These are phyloP conservation scores for Ehretia macrophylla DNA, from an alignment of 257 asterid species.

Conservation along the genomic window DNA sequence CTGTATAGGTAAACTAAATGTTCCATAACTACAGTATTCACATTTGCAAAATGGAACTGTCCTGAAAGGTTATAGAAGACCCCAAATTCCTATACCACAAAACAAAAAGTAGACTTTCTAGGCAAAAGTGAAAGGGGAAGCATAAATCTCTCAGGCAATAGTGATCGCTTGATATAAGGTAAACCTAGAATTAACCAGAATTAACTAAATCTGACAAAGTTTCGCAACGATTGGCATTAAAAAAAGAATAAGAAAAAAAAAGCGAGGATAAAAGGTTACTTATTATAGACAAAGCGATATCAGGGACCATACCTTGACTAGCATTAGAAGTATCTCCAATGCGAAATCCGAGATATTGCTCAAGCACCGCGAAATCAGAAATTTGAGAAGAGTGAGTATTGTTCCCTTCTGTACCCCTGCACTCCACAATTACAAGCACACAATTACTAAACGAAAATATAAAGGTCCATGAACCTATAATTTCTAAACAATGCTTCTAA, in stretches of 20 bases:
- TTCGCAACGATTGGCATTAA: no score
- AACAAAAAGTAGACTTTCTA: no score
- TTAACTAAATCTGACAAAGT: neutral
- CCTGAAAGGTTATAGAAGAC: no score
- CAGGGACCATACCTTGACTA: slow-evolving; percentile 39
- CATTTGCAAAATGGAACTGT: no score
- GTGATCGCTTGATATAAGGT: no score
- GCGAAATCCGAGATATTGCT: slow-evolving; percentile 84
- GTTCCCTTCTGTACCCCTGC: slow-evolving; percentile 79
- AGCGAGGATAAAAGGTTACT: neutral
- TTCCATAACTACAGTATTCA: no score
- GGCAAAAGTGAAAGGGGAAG: no score
- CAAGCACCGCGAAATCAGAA: slow-evolving; percentile 73
- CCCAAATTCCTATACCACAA: no score
- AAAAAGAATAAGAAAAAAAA: no score
- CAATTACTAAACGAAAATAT: slow-evolving; percentile 10
- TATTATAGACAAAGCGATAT: neutral
- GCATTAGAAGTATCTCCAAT: slow-evolving; percentile 55
- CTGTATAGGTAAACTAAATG: no score
- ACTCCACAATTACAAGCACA: slow-evolving; percentile 18
- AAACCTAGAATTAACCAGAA: no score
- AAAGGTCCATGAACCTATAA: slow-evolving; percentile 1
- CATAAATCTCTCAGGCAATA: no score
- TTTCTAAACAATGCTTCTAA: neutral
- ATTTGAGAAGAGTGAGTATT: slow-evolving; percentile 49